Evolutionary conservation across 2,329 filamentous ascomycete genomes (phyloP).

Genomic region (Bipolaris victoriae): DNA sequence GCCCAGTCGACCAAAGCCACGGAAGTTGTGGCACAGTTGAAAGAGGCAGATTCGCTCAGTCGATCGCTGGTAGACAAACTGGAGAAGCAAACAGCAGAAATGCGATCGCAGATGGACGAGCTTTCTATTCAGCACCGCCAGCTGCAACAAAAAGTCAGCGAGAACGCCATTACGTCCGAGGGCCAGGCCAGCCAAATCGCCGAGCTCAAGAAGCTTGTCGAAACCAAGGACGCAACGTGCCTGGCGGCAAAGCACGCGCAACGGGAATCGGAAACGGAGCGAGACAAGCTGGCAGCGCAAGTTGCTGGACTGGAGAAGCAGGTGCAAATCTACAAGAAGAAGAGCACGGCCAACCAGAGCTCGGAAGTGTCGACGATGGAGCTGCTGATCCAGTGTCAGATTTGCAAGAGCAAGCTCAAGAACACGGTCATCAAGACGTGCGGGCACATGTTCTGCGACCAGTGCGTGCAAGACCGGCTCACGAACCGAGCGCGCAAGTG

Average conservation of each 20-base stretch:
- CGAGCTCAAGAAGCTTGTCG: conserved; percentile 76
- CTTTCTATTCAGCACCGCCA: conserved; percentile 75
- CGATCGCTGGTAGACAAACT: conserved; percentile 78
- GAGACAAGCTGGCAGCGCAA: conserved; percentile 78
- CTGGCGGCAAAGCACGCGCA: conserved; percentile 67
- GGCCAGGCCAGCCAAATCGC: conserved; percentile 75
- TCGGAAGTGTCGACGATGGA: conserved; percentile 85
- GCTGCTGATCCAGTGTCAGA: conserved; percentile 80
- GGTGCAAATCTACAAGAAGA: conserved; percentile 82
- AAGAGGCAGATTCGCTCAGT: conserved; percentile 83
- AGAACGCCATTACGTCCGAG: conserved; percentile 73
- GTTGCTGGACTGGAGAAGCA: conserved; percentile 82
- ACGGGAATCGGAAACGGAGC: conserved; percentile 70
- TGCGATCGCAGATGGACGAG: conserved; percentile 77
- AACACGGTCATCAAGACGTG: conserved; percentile 93
- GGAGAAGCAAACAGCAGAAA: conserved; percentile 87
- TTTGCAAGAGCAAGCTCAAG: conserved; percentile 93
- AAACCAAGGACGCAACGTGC: conserved; percentile 74
- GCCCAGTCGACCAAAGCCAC: conserved; percentile 87
- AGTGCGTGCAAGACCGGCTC: conserved; percentile 88
- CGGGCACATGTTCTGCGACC: conserved; percentile 91
- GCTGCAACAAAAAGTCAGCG: conserved; percentile 73
- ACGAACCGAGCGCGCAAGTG: conserved; percentile 92
- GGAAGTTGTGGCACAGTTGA: conserved; percentile 90
- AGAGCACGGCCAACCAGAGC: conserved; percentile 79